Conservation (phyloP, 352 stramenopile genomes). For the Phytophthora crassamura region DNA sequence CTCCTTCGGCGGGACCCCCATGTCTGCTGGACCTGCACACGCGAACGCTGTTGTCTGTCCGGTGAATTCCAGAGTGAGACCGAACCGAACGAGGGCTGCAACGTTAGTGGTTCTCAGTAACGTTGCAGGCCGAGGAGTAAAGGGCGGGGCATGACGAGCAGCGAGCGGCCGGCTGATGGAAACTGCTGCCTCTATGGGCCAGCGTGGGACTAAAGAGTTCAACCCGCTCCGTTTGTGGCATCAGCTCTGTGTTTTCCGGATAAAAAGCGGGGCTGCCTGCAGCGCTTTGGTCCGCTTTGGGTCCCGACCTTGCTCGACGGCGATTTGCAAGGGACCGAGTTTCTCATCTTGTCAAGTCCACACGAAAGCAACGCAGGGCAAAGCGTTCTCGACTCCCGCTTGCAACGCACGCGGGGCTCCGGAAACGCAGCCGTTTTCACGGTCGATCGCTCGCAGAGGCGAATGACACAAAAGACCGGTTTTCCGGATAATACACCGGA, state of each 20-base stretch:
- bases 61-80: conserved; percentile 38
- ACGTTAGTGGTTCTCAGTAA: no score
- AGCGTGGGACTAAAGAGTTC: conserved; percentile 27
- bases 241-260: conserved; percentile 19
- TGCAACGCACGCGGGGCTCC: conserved; percentile 32
- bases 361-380: not conserved
- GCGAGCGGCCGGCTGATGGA: conserved; percentile 14
- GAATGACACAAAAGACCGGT: not conserved
- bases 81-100: conserved; percentile 15
- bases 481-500: conserved; percentile 25
- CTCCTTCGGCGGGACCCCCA: conserved; percentile 42
- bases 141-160: conserved; percentile 14
- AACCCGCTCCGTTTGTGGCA: not conserved
- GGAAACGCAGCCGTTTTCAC: conserved; percentile 20
- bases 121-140: conserved; percentile 15
- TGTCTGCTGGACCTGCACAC: conserved; percentile 9
- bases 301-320: not conserved
- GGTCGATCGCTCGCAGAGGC: conserved; percentile 11
- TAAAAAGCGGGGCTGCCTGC: conserved; percentile 11
- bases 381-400: conserved; percentile 20
- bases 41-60: conserved; percentile 26
- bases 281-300: not conserved
- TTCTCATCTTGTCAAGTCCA: conserved; percentile 15
- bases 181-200: conserved; percentile 32
- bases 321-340: conserved; percentile 15